Conservation (phyloP, 1,284 basidiomycete species). For the Irpex rosettiformis region DNA sequence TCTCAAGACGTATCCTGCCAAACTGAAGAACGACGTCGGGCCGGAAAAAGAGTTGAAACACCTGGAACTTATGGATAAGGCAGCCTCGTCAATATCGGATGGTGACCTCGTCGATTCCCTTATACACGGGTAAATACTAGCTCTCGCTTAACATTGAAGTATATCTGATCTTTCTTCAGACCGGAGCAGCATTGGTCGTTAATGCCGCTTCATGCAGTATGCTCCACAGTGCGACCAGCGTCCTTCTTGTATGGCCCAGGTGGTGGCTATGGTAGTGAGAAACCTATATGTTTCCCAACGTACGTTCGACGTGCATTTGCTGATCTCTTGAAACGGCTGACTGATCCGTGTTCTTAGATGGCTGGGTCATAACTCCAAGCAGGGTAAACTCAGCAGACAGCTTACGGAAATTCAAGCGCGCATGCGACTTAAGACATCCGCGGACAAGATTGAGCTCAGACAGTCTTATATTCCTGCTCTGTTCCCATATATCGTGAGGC, state of each 20-base stretch:
- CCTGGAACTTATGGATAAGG: constrained; percentile 82
- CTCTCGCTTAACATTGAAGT: neutral
- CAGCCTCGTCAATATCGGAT: constrained; percentile 90
- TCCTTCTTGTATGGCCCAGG: constrained; percentile 76
- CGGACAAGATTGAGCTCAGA: constrained; percentile 84
- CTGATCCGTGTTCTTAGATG: constrained; percentile 52
- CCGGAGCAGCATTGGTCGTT: constrained; percentile 95
- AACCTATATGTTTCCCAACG: constrained; percentile 78
- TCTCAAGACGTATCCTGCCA: constrained; percentile 75
- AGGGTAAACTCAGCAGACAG: constrained; percentile 76
- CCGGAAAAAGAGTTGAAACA: constrained; percentile 67
- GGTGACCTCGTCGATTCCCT: constrained; percentile 92
- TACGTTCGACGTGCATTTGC: constrained; percentile 35
- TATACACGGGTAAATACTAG: constrained; percentile 75
- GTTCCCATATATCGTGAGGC: constrained; percentile 76
- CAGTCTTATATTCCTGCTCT: constrained; percentile 89
- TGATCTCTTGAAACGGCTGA: neutral
- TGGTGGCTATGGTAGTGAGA: constrained; percentile 64
- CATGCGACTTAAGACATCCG: constrained; percentile 92
- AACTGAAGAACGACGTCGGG: constrained; percentile 54
- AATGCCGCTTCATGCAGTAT: constrained; percentile 91
- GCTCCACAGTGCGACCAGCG: constrained; percentile 85
- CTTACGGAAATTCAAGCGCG: constrained; percentile 91
- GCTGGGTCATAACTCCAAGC: constrained; percentile 97
- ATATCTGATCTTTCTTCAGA: constrained; percentile 35